Evolutionary conservation across 2,329 filamentous ascomycete genomes (phyloP).

Genomic region (Sarocladiaceae sp.): DNA sequence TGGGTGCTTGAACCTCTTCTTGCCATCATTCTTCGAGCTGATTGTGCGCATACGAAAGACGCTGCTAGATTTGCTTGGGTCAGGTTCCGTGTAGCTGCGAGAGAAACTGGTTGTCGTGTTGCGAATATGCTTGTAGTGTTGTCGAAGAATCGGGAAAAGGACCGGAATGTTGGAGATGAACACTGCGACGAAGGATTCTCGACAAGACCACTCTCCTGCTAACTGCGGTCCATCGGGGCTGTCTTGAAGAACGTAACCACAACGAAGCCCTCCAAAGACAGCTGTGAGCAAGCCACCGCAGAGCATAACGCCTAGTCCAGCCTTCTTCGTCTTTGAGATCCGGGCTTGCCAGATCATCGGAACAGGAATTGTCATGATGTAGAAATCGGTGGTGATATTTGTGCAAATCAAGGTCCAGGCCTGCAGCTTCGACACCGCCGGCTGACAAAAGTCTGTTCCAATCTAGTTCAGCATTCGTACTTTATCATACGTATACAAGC

Average conservation of each 20-base stretch:
- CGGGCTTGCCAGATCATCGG: constrained; percentile 44
- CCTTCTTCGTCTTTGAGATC: constrained; percentile 39
- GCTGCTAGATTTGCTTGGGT: neutral
- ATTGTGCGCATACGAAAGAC: neutral
- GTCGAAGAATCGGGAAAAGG: constrained; percentile 1
- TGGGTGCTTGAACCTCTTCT: constrained; percentile 9
- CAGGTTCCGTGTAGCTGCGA: neutral
- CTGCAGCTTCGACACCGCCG: constrained; percentile 25
- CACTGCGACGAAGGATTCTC: constrained; percentile 26
- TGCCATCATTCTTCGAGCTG: neutral
- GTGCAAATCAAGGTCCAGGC: constrained; percentile 25
- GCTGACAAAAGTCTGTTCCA: constrained; percentile 26
- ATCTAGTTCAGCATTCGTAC: no score
- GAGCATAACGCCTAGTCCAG: constrained; percentile 44
- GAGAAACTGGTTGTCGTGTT: neutral
- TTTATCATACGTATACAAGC: no score
- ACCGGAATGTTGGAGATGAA: constrained; percentile 23
- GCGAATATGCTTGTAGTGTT: neutral
- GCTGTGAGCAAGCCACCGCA: constrained; percentile 49
- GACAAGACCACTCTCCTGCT: constrained; percentile 6
- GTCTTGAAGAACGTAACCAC: constrained; percentile 36
- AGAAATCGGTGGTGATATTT: constrained; percentile 28
- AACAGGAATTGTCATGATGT: constrained; percentile 27
- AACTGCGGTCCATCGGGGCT: constrained; percentile 3
- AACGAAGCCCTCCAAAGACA: constrained; percentile 46